phyloP scores from a whole-genome alignment of 768 basidiomycete genomes.

The Galerina marginata region DNA sequence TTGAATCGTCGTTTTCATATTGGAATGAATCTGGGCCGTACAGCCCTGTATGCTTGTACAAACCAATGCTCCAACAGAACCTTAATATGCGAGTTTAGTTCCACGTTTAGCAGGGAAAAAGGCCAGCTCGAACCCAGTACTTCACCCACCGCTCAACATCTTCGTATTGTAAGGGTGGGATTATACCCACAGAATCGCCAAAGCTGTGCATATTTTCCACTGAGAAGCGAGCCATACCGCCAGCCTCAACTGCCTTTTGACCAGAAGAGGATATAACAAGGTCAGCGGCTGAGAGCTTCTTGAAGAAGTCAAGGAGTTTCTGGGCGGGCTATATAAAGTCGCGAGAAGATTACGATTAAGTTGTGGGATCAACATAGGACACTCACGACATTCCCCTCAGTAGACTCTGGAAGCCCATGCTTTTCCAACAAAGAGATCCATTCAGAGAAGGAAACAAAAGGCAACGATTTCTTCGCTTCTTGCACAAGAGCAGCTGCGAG shows the following conservation, averaged over 20 bases:
- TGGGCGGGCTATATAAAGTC: constrained; percentile 30
- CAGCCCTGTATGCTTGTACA: no score
- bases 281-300: not conserved
- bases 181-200: constrained; percentile 34
- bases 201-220: constrained; percentile 29
- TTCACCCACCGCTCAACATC: constrained; percentile 35
- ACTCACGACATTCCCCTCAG: constrained; percentile 13
- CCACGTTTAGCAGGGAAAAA: constrained; percentile 14
- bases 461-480: not conserved
- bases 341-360: not conserved
- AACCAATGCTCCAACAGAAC: no score
- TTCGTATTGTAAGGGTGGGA: constrained; percentile 22
- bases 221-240: constrained; percentile 26
- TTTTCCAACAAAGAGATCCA: constrained; percentile 15
- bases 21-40: no score
- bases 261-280: constrained; percentile 15
- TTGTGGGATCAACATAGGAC: not conserved
- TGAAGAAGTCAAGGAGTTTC: constrained; percentile 11
- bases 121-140: constrained; percentile 36
- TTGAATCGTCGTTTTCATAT: no score
- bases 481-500: constrained; percentile 13
- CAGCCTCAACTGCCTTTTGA: constrained; percentile 2
- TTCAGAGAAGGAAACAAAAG: constrained; percentile 11
- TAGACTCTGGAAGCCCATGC: not conserved
- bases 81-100: no score